phyloP scores from a whole-genome alignment of 371 early-diverging fungal genomes.

The Dipsacomyces acuminosporus region DNA sequence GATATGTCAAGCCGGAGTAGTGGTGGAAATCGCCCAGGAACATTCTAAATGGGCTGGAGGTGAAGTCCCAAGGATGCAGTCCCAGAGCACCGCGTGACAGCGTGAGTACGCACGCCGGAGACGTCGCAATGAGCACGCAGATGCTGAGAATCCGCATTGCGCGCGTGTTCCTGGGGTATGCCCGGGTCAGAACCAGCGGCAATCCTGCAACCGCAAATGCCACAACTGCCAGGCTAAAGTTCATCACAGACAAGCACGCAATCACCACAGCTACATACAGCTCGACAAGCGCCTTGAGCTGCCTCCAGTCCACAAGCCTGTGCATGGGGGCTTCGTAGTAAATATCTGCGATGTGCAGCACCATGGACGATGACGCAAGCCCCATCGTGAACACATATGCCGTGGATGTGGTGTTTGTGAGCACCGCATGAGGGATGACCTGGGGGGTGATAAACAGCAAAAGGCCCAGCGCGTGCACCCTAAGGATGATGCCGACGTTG shows the following conservation, averaged over 20 bases:
- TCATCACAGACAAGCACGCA: conserved; percentile 73
- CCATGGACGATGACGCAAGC: conserved; percentile 32
- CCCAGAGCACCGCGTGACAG: conserved; percentile 2
- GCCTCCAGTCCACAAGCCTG: conserved; percentile 42
- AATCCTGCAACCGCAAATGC: conserved; percentile 64
- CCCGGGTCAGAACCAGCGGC: conserved; percentile 55
- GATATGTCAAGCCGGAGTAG: conserved; percentile 31
- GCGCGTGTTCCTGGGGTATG: conserved; percentile 1
- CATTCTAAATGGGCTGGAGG: conserved; percentile 26
- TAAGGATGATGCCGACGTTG: conserved; percentile 13
- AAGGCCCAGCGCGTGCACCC: conserved; percentile 20
- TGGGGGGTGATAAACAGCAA: conserved; percentile 20
- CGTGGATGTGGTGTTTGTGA: conserved; percentile 35
- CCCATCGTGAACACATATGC: conserved; percentile 38
- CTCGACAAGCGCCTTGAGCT: conserved; percentile 67
- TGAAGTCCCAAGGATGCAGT: conserved; percentile 13
- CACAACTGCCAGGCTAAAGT: conserved; percentile 75
- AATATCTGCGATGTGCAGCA: conserved; percentile 40
- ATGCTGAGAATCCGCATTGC: conserved; percentile 1
- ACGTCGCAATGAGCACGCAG: conserved; percentile 12
- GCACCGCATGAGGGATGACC: conserved; percentile 12
- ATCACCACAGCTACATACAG: conserved; percentile 65
- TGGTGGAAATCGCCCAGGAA: conserved; percentile 34
- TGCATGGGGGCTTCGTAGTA: conserved; percentile 23
- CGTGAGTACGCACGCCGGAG: conserved; percentile 8